phyloP scores from a whole-genome alignment of 495 filamentous ascomycete genomes.

The Penicillium ucsense region DNA sequence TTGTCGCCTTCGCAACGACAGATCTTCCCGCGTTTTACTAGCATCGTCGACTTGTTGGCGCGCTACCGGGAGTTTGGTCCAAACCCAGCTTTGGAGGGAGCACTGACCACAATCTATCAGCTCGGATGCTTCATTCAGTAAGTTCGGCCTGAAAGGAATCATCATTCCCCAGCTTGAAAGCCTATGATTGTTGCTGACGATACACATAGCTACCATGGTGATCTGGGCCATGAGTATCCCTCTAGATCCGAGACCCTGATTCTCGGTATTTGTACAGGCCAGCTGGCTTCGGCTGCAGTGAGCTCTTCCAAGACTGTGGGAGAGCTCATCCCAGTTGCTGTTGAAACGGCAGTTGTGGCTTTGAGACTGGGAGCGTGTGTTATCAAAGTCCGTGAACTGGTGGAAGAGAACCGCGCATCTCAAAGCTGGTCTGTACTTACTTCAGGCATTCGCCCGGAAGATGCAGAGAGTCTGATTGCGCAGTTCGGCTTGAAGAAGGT shows the following conservation, averaged over 20 bases:
- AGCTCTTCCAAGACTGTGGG: constrained; percentile 58
- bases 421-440: constrained; percentile 33
- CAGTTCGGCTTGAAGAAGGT: constrained; percentile 29
- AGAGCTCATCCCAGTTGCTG: constrained; percentile 55
- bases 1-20: constrained; percentile 50
- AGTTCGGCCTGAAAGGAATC: constrained; percentile 10
- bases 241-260: constrained; percentile 34
- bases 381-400: constrained; percentile 25
- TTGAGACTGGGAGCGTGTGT: constrained; percentile 62
- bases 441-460: constrained; percentile 23
- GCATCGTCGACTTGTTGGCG: constrained; percentile 60
- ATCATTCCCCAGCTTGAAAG: no score
- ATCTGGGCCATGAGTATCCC: constrained; percentile 42
- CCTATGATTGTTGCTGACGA: not conserved
- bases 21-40: constrained; percentile 58
- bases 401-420: constrained; percentile 17
- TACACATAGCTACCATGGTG: constrained; percentile 33
- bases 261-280: constrained; percentile 56
- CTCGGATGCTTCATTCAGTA: constrained; percentile 70
- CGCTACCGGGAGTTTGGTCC: constrained; percentile 47
- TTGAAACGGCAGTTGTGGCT: constrained; percentile 62
- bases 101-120: constrained; percentile 60
- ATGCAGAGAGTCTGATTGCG: constrained; percentile 19
- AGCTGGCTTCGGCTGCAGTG: constrained; percentile 63
- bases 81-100: constrained; percentile 56